A percentile compares a stretch with the other conserved stretches of the same genome.
These are phyloP conservation scores for Fonsecaea monophora DNA, from an alignment of 2,329 filamentous ascomycete genomes.

Conservation along the genomic window DNA sequence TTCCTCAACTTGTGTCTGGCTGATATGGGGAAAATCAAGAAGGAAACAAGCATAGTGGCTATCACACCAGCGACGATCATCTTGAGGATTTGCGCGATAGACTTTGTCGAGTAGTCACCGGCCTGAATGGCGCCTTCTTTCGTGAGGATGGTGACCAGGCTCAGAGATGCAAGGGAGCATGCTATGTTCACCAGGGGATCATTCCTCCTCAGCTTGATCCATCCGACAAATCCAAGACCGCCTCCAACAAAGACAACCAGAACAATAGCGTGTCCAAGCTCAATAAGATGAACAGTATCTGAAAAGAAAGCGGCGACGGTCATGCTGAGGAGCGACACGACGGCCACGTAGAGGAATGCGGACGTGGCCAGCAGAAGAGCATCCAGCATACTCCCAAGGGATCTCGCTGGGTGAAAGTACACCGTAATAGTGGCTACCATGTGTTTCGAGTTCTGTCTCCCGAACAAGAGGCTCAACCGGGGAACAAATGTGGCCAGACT, in stretches of 20 bases:
- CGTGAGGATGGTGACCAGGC: conserved; percentile 86
- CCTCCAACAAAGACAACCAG: conserved; percentile 84
- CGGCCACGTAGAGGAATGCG: conserved; percentile 78
- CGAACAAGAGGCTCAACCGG: conserved; percentile 73
- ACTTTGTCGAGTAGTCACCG: conserved; percentile 79
- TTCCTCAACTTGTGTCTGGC: conserved; percentile 75
- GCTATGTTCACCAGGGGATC: conserved; percentile 83
- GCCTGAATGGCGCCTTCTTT: conserved; percentile 88
- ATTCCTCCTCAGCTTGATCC: conserved; percentile 81
- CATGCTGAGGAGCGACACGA: conserved; percentile 85
- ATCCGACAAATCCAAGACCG: conserved; percentile 84
- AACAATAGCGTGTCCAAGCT: conserved; percentile 78
- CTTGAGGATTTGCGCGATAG: conserved; percentile 81
- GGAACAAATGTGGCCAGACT: conserved; percentile 85
- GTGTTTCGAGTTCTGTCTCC: conserved; percentile 88
- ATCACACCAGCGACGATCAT: conserved; percentile 81
- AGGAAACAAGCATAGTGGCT: conserved; percentile 74
- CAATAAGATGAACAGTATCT: conserved; percentile 67
- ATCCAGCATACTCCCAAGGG: conserved; percentile 87
- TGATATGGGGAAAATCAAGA: conserved; percentile 78
- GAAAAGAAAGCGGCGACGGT: conserved; percentile 82
- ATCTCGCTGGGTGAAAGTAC: conserved; percentile 90
- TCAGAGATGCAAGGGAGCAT: conserved; percentile 83
- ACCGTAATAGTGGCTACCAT: conserved; percentile 92
- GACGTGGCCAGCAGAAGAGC: conserved; percentile 77